These are phyloP conservation scores for Parietichytrium sp. DNA, from an alignment of 108 stramenopile species.

Conservation along the genomic window DNA sequence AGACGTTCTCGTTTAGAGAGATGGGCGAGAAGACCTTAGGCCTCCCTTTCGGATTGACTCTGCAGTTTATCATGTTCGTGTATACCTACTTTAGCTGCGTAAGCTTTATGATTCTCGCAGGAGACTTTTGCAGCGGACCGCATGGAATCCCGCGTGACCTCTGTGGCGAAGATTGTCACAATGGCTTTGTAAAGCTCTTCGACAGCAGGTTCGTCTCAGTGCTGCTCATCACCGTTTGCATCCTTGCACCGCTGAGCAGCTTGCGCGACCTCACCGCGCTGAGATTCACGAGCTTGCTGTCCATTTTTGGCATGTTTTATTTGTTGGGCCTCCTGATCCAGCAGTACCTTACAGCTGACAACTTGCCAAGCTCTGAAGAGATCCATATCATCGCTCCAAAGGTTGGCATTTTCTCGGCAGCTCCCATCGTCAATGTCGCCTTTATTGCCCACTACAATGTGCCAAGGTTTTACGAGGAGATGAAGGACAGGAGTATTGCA, in stretches of 20 bases:
- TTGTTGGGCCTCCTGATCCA: neutral
- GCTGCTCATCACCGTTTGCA: neutral
- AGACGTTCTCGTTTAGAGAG: neutral
- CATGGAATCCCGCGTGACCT: constrained; percentile 21
- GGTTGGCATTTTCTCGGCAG: constrained; percentile 18
- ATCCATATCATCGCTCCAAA: neutral
- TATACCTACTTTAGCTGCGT: constrained; percentile 38
- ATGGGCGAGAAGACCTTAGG: constrained; percentile 11
- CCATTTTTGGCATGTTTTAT: constrained; percentile 34
- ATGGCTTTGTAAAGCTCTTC: neutral
- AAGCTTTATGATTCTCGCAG: constrained; percentile 39
- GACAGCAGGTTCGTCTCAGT: neutral
- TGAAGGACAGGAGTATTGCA: neutral
- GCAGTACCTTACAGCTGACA: neutral
- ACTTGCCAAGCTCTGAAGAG: neutral
- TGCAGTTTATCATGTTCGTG: neutral
- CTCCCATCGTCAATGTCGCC: constrained; percentile 7
- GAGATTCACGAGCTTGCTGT: constrained; percentile 24
- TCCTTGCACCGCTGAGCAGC: constrained; percentile 21
- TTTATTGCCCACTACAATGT: constrained; percentile 11
- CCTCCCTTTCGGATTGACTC: neutral
- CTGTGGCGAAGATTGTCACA: neutral
- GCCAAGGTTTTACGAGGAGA: constrained; percentile 18
- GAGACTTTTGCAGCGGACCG: constrained; percentile 24
- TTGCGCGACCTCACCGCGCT: constrained; percentile 16